These are phyloP conservation scores for Pneumocystis oryctolagi DNA, from an alignment of 1,139 yeast species.

Conservation along the genomic window DNA sequence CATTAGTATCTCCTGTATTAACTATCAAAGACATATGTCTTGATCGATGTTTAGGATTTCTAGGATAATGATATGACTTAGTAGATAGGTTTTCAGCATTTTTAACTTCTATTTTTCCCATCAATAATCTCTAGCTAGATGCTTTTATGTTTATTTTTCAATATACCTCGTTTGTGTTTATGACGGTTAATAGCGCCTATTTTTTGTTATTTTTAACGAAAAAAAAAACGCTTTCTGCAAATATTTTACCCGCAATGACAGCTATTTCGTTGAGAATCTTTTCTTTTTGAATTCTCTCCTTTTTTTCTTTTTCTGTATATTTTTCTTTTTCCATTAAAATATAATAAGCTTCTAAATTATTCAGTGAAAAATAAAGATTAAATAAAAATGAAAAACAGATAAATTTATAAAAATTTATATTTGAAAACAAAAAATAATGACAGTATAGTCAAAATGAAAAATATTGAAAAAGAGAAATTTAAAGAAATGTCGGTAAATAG, in stretches of 20 bases:
- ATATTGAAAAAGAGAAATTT: no score
- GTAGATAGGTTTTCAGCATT: not conserved
- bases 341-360: not conserved
- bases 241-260: not conserved
- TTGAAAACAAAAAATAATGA: not conserved
- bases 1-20: not conserved
- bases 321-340: not conserved
- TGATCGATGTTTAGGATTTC: not conserved
- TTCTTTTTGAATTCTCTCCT: not conserved
- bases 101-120: not conserved
- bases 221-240: not conserved
- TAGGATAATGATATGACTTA: not conserved
- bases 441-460: no score
- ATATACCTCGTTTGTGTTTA: not conserved
- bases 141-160: not conserved
- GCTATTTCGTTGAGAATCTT: not conserved
- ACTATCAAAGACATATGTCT: not conserved
- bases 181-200: not conserved
- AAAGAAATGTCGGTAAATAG: not conserved
- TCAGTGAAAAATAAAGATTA: not conserved
- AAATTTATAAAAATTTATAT: not conserved
- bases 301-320: not conserved
- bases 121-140: not conserved
- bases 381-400: not conserved
- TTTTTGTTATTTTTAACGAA: not conserved